Evolutionary conservation across 2,329 filamentous ascomycete species (phyloP), one percentile per base, ranked within the genome.

Genomic region (Calonectria pteridis): DNA sequence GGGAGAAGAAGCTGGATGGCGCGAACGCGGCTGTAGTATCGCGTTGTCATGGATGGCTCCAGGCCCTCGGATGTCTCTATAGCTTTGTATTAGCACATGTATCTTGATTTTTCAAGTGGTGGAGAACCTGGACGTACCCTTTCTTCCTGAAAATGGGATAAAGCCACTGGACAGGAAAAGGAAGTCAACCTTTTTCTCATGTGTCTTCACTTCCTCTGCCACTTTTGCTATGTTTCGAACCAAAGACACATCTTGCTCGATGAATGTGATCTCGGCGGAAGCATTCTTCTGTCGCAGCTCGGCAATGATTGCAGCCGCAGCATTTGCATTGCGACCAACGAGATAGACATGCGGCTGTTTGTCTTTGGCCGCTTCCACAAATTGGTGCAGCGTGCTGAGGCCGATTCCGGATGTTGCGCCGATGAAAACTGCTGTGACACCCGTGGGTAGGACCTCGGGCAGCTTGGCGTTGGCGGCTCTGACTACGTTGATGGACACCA

Each of bases 1-100:
- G 91, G 91, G 3, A 92, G 87, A 1, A 93, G 86, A 63, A 91
- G 89, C 53, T 87, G 74, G 18, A 89, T 86, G 77, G 92, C 90
- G 53, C 89, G 88, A 71, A 89, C 86, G 31, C 91, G 90, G 10
- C 88, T 85, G 82, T 93, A 92, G 82, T 88, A 91, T 51, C 86
- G 86, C 10, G 92, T 86, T 6, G 88, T 85, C 68, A 88, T 84
- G 28, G 88, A 85, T 16, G 86, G 85, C 55, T 91, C 87, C 0
- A 93, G 84, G 6, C 88, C 90, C 81, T 93, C 92, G 0, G 81
- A 68, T 0, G 90, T 92, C 70, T 92, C 91, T 89, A 55, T 0
- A 0, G 3, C 23, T 18, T 1, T n/a, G 5, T 63, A 53, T 67
- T 53, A 55, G 46, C 7, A 59, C 6, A 4, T 16, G 6, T 49